phyloP scores from a whole-genome alignment of 2,329 filamentous ascomycete species.

The Stagonosporopsis chrysanthemi region DNA sequence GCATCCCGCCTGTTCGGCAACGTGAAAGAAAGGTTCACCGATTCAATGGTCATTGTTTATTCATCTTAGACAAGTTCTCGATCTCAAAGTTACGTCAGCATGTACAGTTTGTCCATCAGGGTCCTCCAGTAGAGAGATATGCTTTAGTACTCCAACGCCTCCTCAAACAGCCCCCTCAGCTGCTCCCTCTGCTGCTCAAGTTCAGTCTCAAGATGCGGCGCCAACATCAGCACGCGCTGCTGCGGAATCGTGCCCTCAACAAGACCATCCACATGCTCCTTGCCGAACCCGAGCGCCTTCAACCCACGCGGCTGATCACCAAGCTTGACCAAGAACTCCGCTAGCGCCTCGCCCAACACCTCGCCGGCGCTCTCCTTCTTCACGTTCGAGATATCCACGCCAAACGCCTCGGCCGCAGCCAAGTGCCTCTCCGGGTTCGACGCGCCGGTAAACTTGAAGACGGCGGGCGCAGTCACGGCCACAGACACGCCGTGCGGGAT shows the following conservation, averaged over 20 bases:
- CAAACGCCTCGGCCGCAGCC: conserved; percentile 86
- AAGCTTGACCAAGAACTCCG: conserved; percentile 79
- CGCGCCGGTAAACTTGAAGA: conserved; percentile 90
- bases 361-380: conserved; percentile 90
- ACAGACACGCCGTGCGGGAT: conserved; percentile 97
- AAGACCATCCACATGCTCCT: conserved; percentile 77
- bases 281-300: conserved; percentile 80
- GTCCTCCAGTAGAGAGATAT: not conserved
- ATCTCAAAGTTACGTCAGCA: not conserved
- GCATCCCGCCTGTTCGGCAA: too few relatives aligned
- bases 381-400: conserved; percentile 85
- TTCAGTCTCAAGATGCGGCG: conserved; percentile 72
- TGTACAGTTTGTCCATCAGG: not conserved
- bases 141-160: conserved; percentile 52
- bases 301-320: conserved; percentile 92
- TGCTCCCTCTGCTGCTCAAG: conserved; percentile 59
- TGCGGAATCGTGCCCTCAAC: conserved; percentile 97
- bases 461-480: conserved; percentile 89
- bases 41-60: too few relatives aligned
- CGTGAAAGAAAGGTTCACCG: too few relatives aligned
- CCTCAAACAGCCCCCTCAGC: conserved; percentile 56
- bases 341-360: conserved; percentile 82
- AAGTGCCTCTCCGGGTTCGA: conserved; percentile 94
- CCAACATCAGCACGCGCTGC: conserved; percentile 86
- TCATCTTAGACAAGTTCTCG: too few relatives aligned